Evolutionary conservation across 306 rosid genomes (phyloP).

Genomic region (Lablab purpureus): DNA sequence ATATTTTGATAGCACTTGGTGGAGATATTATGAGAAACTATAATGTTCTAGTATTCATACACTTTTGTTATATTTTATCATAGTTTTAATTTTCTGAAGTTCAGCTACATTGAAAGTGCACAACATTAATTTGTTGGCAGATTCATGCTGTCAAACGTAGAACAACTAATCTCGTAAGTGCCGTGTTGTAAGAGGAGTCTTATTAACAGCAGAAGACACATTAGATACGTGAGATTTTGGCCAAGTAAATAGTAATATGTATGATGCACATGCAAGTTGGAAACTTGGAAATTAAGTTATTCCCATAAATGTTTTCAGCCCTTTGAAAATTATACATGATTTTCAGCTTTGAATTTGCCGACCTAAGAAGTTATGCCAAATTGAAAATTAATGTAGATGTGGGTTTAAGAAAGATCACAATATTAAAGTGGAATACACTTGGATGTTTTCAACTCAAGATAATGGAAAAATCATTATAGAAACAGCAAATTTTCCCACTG

Average conservation of each 20-base stretch:
- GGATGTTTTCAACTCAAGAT: neutral
- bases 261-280: neutral
- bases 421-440: neutral
- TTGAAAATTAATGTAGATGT: neutral
- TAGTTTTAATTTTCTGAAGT: neutral
- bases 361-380: neutral
- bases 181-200: neutral
- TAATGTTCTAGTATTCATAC: no score
- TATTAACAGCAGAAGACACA: neutral
- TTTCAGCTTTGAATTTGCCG: constrained; percentile 4
- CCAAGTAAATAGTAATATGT: neutral
- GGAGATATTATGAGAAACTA: no score
- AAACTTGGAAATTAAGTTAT: constrained; percentile 5
- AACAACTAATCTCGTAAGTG: neutral
- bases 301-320: neutral
- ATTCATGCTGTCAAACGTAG: neutral
- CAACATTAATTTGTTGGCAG: neutral
- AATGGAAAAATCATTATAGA: neutral
- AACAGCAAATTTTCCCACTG: neutral
- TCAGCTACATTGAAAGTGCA: neutral
- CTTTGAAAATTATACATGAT: neutral
- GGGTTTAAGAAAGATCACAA: neutral
- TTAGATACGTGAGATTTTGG: neutral
- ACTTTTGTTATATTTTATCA: no score
- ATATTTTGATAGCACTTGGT: no score